phyloP scores from a whole-genome alignment of 805 yeast genomes.

The Saccharomycopsis javanensis region DNA sequence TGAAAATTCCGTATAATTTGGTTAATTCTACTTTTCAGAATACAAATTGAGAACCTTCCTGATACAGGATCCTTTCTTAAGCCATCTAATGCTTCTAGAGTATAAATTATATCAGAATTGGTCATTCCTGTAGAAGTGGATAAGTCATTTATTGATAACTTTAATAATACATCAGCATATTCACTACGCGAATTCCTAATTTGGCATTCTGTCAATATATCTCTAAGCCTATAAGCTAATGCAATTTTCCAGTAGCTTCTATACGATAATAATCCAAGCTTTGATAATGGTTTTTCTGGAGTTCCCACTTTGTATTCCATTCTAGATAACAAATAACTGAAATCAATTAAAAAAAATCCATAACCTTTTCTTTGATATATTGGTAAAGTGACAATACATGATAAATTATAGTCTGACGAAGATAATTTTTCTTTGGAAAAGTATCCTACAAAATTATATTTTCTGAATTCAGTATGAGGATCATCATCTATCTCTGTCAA shows the following conservation, averaged over 20 bases:
- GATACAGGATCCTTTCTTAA: conserved; percentile 39
- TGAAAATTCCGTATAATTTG: conserved; percentile 41
- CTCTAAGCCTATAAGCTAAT: conserved; percentile 40
- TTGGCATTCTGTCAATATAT: conserved; percentile 11
- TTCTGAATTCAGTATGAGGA: conserved; percentile 19
- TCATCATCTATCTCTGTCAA: conserved; percentile 55
- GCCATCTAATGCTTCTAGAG: conserved; percentile 67
- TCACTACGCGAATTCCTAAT: conserved; percentile 3
- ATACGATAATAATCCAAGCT: conserved; percentile 76
- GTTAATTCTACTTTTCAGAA: conserved; percentile 38
- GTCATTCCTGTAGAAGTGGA: conserved; percentile 75
- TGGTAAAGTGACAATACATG: conserved; percentile 87
- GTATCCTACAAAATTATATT: conserved; percentile 82
- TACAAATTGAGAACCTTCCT: conserved; percentile 41
- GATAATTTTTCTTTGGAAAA: conserved; percentile 79
- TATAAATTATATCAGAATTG: conserved; percentile 77
- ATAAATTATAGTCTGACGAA: conserved; percentile 69
- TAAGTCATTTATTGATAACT: conserved; percentile 48
- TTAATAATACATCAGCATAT: conserved; percentile 17
- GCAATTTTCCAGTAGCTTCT: conserved; percentile 76
- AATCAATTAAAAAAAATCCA: conserved; percentile 81
- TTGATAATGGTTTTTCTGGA: conserved; percentile 91
- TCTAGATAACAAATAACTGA: conserved; percentile 71
- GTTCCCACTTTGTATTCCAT: conserved; percentile 77
- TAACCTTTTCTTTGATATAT: conserved; percentile 80